Evolutionary conservation across 2,329 filamentous ascomycete genomes (phyloP), one percentile per base, ranked within the genome.

Genomic region (Cytospora piceae): DNA sequence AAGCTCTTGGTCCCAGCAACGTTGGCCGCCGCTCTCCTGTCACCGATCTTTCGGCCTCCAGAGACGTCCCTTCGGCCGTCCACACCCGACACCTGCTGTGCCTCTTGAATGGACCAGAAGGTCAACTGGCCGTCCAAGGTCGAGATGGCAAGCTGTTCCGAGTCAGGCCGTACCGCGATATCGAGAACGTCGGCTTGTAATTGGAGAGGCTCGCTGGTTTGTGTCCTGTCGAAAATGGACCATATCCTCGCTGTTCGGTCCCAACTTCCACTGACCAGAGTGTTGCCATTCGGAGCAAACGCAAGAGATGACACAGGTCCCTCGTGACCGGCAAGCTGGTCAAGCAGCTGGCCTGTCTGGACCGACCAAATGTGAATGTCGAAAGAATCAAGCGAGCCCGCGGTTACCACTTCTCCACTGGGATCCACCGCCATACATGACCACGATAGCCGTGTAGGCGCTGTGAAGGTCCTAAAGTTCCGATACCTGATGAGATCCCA

Each of bases 311-410:
- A 95, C 1, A 99, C 90, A 0, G 95, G 95, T 0, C 94, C 95
- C 79, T 99, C 94, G 71, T 99, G 95, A 1, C 95, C 96, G 8
- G 94, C 86, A 29, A 99, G 82, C 70, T 90, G 90, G 75, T 99
- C 95, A 7, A 99, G 87, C 22, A 99, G 83, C 76, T 99, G 95
- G 3, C 95, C 95, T 0, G 94, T 99, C 75, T 99, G 95, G 4
- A 99, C 96, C 6, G 93, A 97, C 95, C 95, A 99, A 68, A 99
- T 91, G 78, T 99, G 94, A 60, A 99, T 92, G 74, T 98, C 94
- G 70, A 97, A 98, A 5, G 94, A 97, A 76, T 99, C 95, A 20
- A 96, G 84, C 1, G 94, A 98, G 2, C 94, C 95, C 12, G 95
- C 95, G 67, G 94, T 96, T 3, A 99, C 91, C 11, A 99, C 92